Conservation (phyloP, 2,329 filamentous ascomycete genomes). For the Botrytis hyacinthi region DNA sequence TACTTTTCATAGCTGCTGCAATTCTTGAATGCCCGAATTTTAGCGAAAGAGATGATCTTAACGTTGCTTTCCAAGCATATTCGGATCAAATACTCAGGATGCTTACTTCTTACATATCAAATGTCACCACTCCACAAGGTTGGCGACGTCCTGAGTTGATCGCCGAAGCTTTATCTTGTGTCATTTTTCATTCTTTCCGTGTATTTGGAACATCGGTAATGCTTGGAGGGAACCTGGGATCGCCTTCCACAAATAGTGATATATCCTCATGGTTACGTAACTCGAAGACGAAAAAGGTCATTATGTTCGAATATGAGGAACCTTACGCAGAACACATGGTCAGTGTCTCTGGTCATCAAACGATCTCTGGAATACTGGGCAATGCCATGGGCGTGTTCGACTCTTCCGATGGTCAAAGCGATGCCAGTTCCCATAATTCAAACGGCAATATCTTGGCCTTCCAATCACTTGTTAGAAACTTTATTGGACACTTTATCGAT, state of each 20-base stretch:
- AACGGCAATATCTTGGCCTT: background rate
- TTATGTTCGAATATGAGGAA: conserved; percentile 2
- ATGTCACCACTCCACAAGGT: background rate
- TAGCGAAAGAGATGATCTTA: background rate
- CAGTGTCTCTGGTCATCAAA: background rate
- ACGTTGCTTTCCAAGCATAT: background rate
- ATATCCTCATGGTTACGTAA: background rate
- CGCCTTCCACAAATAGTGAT: background rate
- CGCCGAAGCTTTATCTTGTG: conserved; percentile 5
- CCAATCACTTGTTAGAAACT: background rate
- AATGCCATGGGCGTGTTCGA: background rate
- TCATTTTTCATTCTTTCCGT: conserved; percentile 7
- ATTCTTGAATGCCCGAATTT: conserved; percentile 1
- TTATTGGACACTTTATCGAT: background rate
- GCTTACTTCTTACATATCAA: conserved; percentile 5
- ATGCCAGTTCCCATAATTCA: background rate
- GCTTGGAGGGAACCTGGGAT: background rate
- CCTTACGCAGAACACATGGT: background rate
- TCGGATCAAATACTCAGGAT: background rate
- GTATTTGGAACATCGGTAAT: background rate
- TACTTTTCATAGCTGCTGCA: conserved; percentile 55
- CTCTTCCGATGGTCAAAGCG: background rate
- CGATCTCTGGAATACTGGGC: background rate
- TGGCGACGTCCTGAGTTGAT: conserved; percentile 38
- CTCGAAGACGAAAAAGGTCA: background rate